These are phyloP conservation scores for Podospora tetraspora DNA, from an alignment of 495 filamentous ascomycete genomes.

Conservation along the genomic window DNA sequence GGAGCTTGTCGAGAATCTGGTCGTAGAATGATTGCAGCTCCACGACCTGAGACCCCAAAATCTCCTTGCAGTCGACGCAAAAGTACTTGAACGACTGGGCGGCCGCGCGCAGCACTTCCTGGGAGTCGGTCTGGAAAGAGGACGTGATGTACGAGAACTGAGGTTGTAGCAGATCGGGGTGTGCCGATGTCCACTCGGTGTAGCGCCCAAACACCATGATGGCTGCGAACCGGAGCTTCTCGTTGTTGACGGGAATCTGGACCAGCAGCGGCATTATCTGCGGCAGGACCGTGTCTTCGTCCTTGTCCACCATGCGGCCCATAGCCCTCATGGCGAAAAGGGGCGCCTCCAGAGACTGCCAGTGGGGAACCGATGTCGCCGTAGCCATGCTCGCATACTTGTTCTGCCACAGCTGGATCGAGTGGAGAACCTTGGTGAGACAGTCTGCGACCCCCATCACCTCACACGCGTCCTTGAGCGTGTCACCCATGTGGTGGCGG, in stretches of 20 bases:
- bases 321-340: slow-evolving; percentile 94
- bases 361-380: slow-evolving; percentile 76
- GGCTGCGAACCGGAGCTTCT: slow-evolving; percentile 93
- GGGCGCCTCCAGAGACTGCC: slow-evolving; percentile 93
- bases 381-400: slow-evolving; percentile 71
- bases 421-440: slow-evolving; percentile 74
- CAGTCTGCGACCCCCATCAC: slow-evolving; percentile 91
- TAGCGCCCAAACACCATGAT: slow-evolving; percentile 96
- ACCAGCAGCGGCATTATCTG: slow-evolving; percentile 88
- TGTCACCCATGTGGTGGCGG: slow-evolving; percentile 94
- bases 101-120: slow-evolving; percentile 83
- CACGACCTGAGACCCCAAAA: slow-evolving; percentile 70
- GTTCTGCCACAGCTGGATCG: slow-evolving; percentile 82
- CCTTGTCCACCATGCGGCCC: slow-evolving; percentile 90
- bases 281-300: slow-evolving; percentile 78
- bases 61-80: slow-evolving; percentile 84
- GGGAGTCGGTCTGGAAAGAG: slow-evolving; percentile 77
- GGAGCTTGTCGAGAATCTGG: slow-evolving; percentile 76
- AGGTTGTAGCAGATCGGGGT: slow-evolving; percentile 83
- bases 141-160: slow-evolving; percentile 93
- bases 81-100: slow-evolving; percentile 96
- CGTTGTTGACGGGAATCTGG: slow-evolving; percentile 91
- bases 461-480: slow-evolving; percentile 94
- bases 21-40: slow-evolving; percentile 91
- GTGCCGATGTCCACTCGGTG: slow-evolving; percentile 93